Percentiles rank a stretch among this genome's conserved stretches.
phyloP scores from a whole-genome alignment of 495 filamentous ascomycete genomes.

The Cercophora newfieldiana region DNA sequence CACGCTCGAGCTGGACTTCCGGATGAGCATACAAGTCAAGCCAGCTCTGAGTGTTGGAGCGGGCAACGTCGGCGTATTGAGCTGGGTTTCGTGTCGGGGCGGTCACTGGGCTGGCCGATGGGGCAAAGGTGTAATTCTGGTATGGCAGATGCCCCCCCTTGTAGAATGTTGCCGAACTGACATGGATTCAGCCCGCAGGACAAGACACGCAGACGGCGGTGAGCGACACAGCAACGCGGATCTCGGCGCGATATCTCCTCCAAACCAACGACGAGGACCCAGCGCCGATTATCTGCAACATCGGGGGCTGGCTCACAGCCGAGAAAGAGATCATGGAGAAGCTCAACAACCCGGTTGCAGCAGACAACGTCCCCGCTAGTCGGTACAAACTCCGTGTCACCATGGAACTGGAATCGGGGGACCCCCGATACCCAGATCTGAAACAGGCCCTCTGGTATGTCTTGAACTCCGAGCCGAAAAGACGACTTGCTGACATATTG shows the following conservation, averaged over 20 bases:
- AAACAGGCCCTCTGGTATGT: conserved; percentile 2
- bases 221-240: conserved; percentile 28
- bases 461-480: neutral
- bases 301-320: conserved; percentile 34
- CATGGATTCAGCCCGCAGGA: conserved; percentile 24
- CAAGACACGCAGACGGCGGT: conserved; percentile 32
- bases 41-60: conserved; percentile 30
- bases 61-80: conserved; percentile 20
- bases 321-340: conserved; percentile 34
- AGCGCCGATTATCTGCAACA: conserved; percentile 31
- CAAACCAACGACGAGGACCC: conserved; percentile 35
- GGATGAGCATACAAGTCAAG: conserved; percentile 34
- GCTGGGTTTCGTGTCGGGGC: conserved; percentile 33
- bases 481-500: conserved; percentile 3
- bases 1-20: conserved; percentile 31
- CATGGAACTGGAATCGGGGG: conserved; percentile 35
- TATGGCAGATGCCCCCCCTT: conserved; percentile 3
- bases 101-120: conserved; percentile 34
- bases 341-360: conserved; percentile 32
- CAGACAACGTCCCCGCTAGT: conserved; percentile 31
- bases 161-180: neutral
- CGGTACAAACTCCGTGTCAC: conserved; percentile 32
- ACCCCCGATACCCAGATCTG: conserved; percentile 29
- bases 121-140: conserved; percentile 33
- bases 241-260: conserved; percentile 32